Evolutionary conservation across 2,329 filamentous ascomycete genomes (phyloP), one percentile per base, ranked within the genome.

Genomic region (Rhynchosporium agropyri): DNA sequence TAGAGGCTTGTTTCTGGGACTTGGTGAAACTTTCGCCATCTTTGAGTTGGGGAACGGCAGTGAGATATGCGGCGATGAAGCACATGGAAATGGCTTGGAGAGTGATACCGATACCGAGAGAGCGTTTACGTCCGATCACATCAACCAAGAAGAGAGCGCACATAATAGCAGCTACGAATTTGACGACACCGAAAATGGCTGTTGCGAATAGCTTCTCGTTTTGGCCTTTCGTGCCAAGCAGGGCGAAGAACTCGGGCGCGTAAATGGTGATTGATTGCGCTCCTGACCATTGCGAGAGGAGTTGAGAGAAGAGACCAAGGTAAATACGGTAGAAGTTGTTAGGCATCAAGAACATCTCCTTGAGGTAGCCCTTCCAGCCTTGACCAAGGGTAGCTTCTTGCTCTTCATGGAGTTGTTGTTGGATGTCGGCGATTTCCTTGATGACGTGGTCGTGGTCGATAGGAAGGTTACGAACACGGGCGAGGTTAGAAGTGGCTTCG

Each of bases 121-220:
- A 80, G 7, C 85, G 83, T 76, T 92, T 92, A 63, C 90, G 87
- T 4, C 90, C 90, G 67, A 93, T 87, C 60, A 89, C 86, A 69
- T 93, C 90, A 67, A 93, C 89, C 8, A 93, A 82, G 81, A 93
- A 91, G 58, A 92, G 80, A 0, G 90, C 89, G 73, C 89, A 93
- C 45, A 84, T 68, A 38, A 92, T 73, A 13, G 88, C 84, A 0
- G 87, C 82, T 6, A 84, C 73, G 60, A 93, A 83, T 72, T 93
- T 93, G 69, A 92, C 80, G 58, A 92, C 83, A 49, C 90, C 90
- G 60, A 93, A 92, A 57, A 94, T 84, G 3, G 85, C 89, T 0
- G 89, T 92, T 13, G 90, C 84, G 43, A 92, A 85, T 0, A 92
- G 83, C 60, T 85, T 85, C 74, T 91, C 87, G 50, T 87, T 82